phyloP scores from a whole-genome alignment of 2,329 filamentous ascomycete species.

The Acarospora socialis region DNA sequence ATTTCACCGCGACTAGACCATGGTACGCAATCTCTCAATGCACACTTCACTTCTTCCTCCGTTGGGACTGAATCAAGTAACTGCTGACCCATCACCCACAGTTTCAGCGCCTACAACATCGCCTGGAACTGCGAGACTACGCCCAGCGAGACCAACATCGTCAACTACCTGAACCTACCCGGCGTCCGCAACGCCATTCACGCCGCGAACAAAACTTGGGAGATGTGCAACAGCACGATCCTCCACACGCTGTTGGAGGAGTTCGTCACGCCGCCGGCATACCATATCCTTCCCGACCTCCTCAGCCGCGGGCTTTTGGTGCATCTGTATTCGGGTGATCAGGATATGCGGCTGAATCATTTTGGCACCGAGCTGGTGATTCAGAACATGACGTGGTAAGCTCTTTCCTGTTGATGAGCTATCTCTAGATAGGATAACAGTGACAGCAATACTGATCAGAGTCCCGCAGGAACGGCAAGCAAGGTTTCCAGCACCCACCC shows the following conservation, averaged over 20 bases:
- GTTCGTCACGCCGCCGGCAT: slow-evolving; percentile 18
- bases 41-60: neutral
- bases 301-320: slow-evolving; percentile 21
- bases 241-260: slow-evolving; percentile 16
- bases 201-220: slow-evolving; percentile 13
- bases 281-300: slow-evolving; percentile 21
- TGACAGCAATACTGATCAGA: neutral
- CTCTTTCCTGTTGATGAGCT: neutral
- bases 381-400: slow-evolving; percentile 28
- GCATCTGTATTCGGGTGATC: slow-evolving; percentile 25
- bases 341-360: slow-evolving; percentile 27
- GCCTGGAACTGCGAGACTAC: slow-evolving; percentile 19
- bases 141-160: neutral
- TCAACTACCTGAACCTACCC: slow-evolving; percentile 4
- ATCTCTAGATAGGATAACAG: neutral
- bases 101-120: slow-evolving; percentile 25
- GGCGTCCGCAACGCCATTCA: slow-evolving; percentile 5
- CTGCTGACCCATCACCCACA: slow-evolving; percentile 10
- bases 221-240: slow-evolving; percentile 21
- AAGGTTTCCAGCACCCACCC: slow-evolving; percentile 23
- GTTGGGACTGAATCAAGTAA: neutral
- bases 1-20: slow-evolving; percentile 11
- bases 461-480: slow-evolving; percentile 15
- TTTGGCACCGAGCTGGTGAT: slow-evolving; percentile 23
- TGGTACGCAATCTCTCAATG: no score